Evolutionary conservation across 2,329 filamentous ascomycete species (phyloP).

Genomic region (Aspergillaceae sp.): DNA sequence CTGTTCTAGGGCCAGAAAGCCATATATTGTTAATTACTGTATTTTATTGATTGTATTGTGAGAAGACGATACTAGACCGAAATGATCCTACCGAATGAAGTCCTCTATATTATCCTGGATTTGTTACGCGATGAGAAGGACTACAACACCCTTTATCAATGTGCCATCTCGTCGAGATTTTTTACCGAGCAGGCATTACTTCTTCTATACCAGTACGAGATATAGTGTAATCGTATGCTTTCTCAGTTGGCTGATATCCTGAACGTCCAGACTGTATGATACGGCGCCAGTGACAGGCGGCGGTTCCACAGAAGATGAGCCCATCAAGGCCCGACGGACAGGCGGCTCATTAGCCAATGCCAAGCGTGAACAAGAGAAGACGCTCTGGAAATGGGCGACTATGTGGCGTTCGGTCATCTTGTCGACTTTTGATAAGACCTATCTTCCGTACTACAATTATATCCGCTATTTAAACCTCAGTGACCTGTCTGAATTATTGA

Average conservation of each 20-base stretch:
- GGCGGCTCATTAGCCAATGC: constrained; percentile 13
- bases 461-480: constrained; percentile 56
- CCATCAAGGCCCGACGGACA: constrained; percentile 28
- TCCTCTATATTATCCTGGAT: constrained; percentile 21
- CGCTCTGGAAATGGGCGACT: constrained; percentile 51
- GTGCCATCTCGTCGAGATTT: constrained; percentile 16
- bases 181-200: constrained; percentile 16
- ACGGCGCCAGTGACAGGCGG: constrained; percentile 37
- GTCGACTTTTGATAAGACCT: constrained; percentile 53
- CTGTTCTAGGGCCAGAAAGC: too few species aligned
- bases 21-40: neutral
- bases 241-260: neutral
- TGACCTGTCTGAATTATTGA: constrained; percentile 52
- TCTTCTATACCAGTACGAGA: constrained; percentile 18
- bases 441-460: constrained; percentile 62
- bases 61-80: neutral
- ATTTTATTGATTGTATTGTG: neutral
- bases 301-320: constrained; percentile 34
- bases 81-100: constrained; percentile 17
- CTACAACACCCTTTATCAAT: constrained; percentile 21
- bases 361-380: constrained; percentile 36
- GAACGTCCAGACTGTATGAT: constrained; percentile 39
- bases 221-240: neutral
- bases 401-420: constrained; percentile 62
- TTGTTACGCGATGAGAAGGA: constrained; percentile 16